Conservation (phyloP, 345 rosid species). For the Citrus mangshanensis region DNA sequence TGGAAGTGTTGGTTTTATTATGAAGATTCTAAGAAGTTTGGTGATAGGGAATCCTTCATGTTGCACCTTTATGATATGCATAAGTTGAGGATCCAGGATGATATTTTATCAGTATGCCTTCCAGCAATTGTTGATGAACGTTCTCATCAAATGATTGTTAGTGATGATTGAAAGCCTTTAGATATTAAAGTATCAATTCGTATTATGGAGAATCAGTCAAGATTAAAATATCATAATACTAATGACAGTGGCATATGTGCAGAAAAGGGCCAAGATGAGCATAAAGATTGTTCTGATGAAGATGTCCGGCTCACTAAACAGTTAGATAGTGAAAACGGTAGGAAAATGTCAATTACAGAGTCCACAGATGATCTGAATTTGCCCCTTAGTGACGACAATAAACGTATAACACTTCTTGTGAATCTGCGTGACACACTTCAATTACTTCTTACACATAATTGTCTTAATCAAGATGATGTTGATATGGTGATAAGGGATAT, state of each 20-base stretch:
- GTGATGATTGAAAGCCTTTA: background rate
- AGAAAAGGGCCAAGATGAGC: too few species aligned
- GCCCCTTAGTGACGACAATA: background rate
- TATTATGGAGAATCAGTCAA: too few species aligned
- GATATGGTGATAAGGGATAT: background rate
- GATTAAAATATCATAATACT: too few species aligned
- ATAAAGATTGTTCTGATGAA: too few species aligned
- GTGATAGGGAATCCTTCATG: background rate
- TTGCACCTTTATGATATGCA: background rate
- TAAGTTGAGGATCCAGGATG: background rate
- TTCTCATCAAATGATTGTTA: background rate
- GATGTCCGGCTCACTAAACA: too few species aligned
- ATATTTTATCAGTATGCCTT: background rate
- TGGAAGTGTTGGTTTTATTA: background rate
- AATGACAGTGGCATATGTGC: too few species aligned
- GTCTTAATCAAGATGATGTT: background rate
- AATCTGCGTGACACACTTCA: background rate
- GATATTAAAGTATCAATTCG: background rate
- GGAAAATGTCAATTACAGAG: too few species aligned
- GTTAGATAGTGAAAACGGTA: background rate
- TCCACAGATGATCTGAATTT: background rate
- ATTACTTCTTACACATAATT: background rate
- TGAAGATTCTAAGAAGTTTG: background rate
- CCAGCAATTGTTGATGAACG: background rate
- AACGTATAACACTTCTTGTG: background rate